phyloP scores from a whole-genome alignment of 2,329 filamentous ascomycete genomes.

The Sphaerulina musiva region DNA sequence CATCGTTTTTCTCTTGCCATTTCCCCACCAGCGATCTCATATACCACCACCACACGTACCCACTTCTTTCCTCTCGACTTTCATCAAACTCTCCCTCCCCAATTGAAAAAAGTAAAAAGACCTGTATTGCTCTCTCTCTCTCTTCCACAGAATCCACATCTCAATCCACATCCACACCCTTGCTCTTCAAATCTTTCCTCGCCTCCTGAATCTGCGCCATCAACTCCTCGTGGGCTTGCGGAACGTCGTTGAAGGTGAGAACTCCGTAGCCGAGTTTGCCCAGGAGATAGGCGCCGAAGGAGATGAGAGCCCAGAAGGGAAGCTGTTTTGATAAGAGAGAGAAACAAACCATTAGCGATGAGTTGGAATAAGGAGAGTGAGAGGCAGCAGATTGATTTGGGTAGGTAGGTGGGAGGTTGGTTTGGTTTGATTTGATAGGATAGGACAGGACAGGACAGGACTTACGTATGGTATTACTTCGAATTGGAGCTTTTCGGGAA shows the following conservation, averaged over 20 bases:
- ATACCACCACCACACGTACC: no score
- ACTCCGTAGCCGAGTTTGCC: constrained; percentile 88
- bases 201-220: constrained; percentile 77
- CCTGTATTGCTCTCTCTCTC: no score
- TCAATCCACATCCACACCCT: constrained; percentile 74
- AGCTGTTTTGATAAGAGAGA: constrained; percentile 51
- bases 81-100: no score
- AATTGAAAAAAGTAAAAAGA: no score
- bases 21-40: no score
- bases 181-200: constrained; percentile 62
- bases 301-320: constrained; percentile 85
- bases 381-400: no score
- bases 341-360: neutral
- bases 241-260: constrained; percentile 93
- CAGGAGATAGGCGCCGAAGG: constrained; percentile 86
- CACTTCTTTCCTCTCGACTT: no score
- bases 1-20: no score
- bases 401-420: neutral
- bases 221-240: constrained; percentile 80
- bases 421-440: neutral
- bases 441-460: constrained; percentile 19
- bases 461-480: constrained; percentile 86
- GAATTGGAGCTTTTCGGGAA: constrained; percentile 69
- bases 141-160: neutral
- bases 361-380: neutral